Percentiles rank a stretch among this genome's conserved stretches.
These are phyloP conservation scores for Plasmodium billcollinsi DNA, from an alignment of 169 alveolate genomes.

Conservation along the genomic window DNA sequence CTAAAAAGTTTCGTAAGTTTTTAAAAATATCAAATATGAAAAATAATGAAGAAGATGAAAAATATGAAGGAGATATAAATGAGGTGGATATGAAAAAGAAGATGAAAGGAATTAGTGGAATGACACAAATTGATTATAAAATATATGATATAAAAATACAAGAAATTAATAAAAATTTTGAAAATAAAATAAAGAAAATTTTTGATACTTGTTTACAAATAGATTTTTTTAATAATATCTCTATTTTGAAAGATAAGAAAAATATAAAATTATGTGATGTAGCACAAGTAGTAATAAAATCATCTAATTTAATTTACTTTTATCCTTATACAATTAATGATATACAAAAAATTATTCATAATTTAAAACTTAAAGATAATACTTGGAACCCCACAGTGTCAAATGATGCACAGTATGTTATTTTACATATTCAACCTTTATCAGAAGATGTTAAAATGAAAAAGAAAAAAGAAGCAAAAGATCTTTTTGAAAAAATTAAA, in stretches of 20 bases:
- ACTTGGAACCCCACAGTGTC: constrained; percentile 65
- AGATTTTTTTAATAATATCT: constrained; percentile 41
- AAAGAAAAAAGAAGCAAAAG: constrained; percentile 74
- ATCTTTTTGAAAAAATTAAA: constrained; percentile 59
- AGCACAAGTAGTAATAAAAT: constrained; percentile 68
- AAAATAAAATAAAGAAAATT: constrained; percentile 45
- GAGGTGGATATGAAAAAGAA: neutral
- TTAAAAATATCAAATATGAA: constrained; percentile 46
- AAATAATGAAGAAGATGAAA: constrained; percentile 19
- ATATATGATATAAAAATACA: constrained; percentile 43
- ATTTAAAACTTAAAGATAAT: constrained; percentile 50
- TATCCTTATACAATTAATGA: constrained; percentile 55
- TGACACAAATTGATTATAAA: constrained; percentile 38
- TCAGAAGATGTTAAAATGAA: constrained; percentile 52
- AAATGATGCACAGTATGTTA: constrained; percentile 30
- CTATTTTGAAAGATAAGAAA: constrained; percentile 43
- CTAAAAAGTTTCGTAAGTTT: constrained; percentile 50
- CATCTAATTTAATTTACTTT: constrained; percentile 27
- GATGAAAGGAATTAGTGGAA: constrained; percentile 6
- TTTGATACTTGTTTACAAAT: constrained; percentile 26
- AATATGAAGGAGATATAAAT: neutral
- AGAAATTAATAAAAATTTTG: constrained; percentile 52
- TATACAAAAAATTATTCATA: constrained; percentile 58
- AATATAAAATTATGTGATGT: constrained; percentile 36
- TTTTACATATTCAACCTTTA: constrained; percentile 54